Conservation (phyloP, 2,329 filamentous ascomycete genomes). For the Arthroderma sp. region DNA sequence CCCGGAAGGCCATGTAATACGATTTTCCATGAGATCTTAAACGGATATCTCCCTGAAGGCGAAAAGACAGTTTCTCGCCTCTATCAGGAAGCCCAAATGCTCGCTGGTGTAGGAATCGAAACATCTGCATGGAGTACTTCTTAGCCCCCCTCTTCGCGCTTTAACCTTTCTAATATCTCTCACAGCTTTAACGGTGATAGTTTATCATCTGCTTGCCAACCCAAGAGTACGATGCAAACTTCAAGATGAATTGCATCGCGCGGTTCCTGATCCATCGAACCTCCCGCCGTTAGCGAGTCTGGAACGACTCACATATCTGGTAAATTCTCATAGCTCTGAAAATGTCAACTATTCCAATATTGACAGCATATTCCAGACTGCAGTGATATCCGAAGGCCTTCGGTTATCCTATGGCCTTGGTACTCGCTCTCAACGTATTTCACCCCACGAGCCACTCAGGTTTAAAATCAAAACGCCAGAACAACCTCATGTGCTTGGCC, state of each 20-base stretch:
- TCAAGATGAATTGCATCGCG: constrained; percentile 2
- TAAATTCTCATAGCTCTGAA: background rate
- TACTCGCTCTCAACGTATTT: constrained; percentile 5
- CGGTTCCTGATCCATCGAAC: constrained; percentile 2
- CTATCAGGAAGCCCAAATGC: constrained; percentile 19
- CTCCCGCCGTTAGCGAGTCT: constrained; percentile 2
- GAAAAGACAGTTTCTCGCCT: constrained; percentile 25
- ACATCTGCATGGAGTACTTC: constrained; percentile 14
- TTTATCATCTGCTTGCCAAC: constrained; percentile 3
- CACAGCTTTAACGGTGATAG: constrained; percentile 1
- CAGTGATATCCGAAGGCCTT: constrained; percentile 5
- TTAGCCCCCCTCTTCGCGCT: background rate
- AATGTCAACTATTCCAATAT: background rate
- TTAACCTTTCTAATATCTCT: background rate
- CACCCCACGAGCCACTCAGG: constrained; percentile 1
- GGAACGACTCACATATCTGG: constrained; percentile 6
- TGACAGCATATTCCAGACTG: constrained; percentile 2
- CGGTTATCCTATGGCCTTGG: constrained; percentile 6
- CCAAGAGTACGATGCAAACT: constrained; percentile 1
- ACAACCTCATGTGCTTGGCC: too few species aligned
- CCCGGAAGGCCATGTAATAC: constrained; percentile 9
- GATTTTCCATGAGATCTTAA: constrained; percentile 20
- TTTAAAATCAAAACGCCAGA: background rate
- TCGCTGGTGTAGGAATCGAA: constrained; percentile 23
- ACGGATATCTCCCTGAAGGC: constrained; percentile 21